phyloP scores from a whole-genome alignment of 495 filamentous ascomycete genomes.

The Daldinia bambusicola region DNA sequence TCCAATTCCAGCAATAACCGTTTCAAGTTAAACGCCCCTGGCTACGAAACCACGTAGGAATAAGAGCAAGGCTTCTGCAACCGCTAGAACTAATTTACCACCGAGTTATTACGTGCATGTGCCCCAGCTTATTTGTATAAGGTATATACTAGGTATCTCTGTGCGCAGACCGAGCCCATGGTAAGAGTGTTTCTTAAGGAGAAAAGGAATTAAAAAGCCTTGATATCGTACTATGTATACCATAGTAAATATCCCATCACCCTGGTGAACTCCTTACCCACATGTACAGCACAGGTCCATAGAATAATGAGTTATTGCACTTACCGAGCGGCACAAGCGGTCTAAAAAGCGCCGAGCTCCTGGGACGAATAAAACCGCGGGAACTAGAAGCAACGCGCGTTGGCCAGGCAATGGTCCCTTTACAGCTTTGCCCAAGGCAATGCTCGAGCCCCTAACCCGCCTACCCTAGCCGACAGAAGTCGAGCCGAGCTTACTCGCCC shows the following conservation, averaged over 20 bases:
- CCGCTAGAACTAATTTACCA: constrained; percentile 8
- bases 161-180: constrained; percentile 6
- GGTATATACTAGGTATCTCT: background rate
- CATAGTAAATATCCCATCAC: background rate
- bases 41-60: constrained; percentile 20
- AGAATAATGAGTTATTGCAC: constrained; percentile 10
- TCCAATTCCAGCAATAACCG: constrained; percentile 29
- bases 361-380: constrained; percentile 11
- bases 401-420: constrained; percentile 23
- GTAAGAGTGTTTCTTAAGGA: background rate
- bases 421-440: background rate
- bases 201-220: background rate
- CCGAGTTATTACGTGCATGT: constrained; percentile 19
- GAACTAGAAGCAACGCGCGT: constrained; percentile 15
- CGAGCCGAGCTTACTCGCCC: constrained; percentile 23
- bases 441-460: constrained; percentile 15
- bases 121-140: background rate
- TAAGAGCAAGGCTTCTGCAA: background rate
- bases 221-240: background rate
- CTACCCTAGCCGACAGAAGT: background rate
- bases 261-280: constrained; percentile 8
- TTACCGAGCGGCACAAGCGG: constrained; percentile 20
- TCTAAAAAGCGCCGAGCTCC: constrained; percentile 16
- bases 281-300: constrained; percentile 23
- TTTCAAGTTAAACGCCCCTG: constrained; percentile 35